Base-by-base conservation (phyloP, 1,139 yeast genomes). In the Protomyces inundatus region DNA sequence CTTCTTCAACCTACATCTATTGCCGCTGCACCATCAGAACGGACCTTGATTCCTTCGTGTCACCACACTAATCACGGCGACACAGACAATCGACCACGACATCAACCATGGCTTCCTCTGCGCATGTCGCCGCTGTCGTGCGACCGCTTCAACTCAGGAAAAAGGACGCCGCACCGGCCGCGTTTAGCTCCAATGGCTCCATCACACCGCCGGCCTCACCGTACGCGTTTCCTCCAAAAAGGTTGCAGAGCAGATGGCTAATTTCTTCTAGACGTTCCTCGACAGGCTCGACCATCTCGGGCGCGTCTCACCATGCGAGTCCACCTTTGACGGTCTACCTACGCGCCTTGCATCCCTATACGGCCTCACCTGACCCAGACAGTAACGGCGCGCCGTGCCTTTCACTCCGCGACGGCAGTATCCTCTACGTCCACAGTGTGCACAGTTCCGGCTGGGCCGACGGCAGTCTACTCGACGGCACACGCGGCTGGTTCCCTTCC, bases 371-470 rank as follows among this genome's bases (percentile, higher is more conserved):
- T 12, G 40, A 34, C 39, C 33, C 56, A n/a, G 30, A 12, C 14
- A 32, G 45, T 9, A 23, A 45, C 46, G 52, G 39, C 14, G 48
- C 40, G 34, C 52, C 56, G 33, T 93, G 98, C 74, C 79, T 93
- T 36, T 86, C 95, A 0, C 91, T 93, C 73, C 84, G 83, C 36
- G 86, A 84, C 70, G 84, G 85, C 67, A 97, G 90, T 70, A 77
- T 90, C 65, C 96, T 93, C 0, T 87, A 90, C 73, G 88, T 93
- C 6, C 97, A 91, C 73, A 84, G 91, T 7, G 84, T 90, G 37
- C 98, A 93, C 74, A 86, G 88, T 63, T 87, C 96, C 16, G 98
- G 98, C 1, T 93, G 98, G 98, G 97, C 97, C 66, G 98, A 93
- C 74, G 98, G 91, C 2, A 90, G 97, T 0, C 75, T 88, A 57